Percentiles rank a stretch among this genome's conserved stretches.
Conservation (phyloP, 148 eudicot species). For the Silene uniflora region DNA sequence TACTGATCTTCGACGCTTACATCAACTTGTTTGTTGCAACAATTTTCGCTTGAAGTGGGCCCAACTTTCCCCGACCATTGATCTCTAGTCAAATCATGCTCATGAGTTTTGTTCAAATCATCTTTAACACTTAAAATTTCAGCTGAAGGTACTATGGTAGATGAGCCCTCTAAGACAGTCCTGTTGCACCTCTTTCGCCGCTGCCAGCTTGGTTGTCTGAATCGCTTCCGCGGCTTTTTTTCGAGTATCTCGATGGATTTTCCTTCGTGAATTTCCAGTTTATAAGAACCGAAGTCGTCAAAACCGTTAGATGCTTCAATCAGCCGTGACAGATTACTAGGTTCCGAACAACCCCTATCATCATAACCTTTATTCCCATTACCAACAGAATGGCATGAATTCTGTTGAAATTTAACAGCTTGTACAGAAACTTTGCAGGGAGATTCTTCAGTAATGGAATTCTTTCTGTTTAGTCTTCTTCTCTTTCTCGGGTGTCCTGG, state of each 20-base stretch:
- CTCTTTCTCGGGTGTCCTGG: slow-evolving; percentile 48
- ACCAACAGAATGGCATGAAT: slow-evolving; percentile 21
- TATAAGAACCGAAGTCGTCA: slow-evolving; percentile 16
- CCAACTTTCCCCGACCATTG: slow-evolving; percentile 17
- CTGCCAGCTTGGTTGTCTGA: slow-evolving; percentile 52
- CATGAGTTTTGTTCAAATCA: slow-evolving; percentile 24
- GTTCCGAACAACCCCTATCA: slow-evolving; percentile 13
- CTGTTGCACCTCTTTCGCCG: slow-evolving; percentile 43
- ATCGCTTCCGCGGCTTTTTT: slow-evolving; percentile 38
- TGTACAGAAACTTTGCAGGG: slow-evolving; percentile 16
- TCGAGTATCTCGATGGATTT: slow-evolving; percentile 22
- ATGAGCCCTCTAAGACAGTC: slow-evolving; percentile 22
- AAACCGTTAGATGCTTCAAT: slow-evolving; percentile 11
- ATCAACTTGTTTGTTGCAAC: slow-evolving; percentile 16
- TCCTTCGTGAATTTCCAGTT: slow-evolving; percentile 19
- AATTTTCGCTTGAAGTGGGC: slow-evolving; percentile 15
- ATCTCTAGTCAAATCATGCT: slow-evolving; percentile 12
- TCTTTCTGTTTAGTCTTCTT: slow-evolving; percentile 36
- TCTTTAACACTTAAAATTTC: slow-evolving; percentile 2
- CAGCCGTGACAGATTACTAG: slow-evolving; percentile 6
- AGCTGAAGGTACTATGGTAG: slow-evolving; percentile 8
- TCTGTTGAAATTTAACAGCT: slow-evolving; percentile 27
- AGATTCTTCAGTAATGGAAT: slow-evolving; percentile 21
- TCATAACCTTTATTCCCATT: slow-evolving; percentile 14
- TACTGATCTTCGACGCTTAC: slow-evolving; percentile 1